Conservation (phyloP, 192 early-diverging fungal genomes). For the Coemansia sp. region DNA sequence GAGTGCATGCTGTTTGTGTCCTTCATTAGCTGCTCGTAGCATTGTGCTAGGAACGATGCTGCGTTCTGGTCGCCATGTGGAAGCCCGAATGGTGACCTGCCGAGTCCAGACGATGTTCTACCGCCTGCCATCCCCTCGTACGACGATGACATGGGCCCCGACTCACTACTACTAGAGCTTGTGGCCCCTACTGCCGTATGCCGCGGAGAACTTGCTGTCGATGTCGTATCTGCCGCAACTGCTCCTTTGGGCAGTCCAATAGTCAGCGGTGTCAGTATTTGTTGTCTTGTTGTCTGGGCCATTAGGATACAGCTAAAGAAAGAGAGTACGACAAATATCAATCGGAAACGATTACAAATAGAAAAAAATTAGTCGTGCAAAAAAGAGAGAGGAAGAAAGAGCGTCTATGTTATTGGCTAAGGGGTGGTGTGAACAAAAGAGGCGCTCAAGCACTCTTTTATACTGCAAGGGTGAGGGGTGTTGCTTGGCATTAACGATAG, state of each 20-base stretch:
- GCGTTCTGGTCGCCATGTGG: conserved; percentile 27
- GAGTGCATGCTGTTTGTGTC: conserved; percentile 28
- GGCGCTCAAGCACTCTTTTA: neutral
- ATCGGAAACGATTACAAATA: neutral
- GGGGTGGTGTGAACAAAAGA: neutral
- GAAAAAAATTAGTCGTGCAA: neutral
- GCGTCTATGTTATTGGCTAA: neutral
- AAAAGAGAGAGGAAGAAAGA: neutral
- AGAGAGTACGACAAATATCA: neutral
- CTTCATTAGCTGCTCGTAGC: conserved; percentile 52
- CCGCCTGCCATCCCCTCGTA: conserved; percentile 9
- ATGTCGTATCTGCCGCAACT: neutral
- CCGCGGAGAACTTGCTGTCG: neutral
- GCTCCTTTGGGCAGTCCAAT: neutral
- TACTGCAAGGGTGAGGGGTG: neutral
- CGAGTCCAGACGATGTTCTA: conserved; percentile 4
- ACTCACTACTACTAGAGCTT: neutral
- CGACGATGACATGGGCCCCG: conserved; percentile 17
- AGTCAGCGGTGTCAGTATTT: conserved; percentile 2
- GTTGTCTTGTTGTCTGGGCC: neutral
- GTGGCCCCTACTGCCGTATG: conserved; percentile 1
- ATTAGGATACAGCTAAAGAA: neutral
- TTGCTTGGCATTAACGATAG: neutral
- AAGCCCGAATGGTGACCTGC: conserved; percentile 44
- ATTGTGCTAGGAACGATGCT: conserved; percentile 40